Evolutionary conservation across 345 rosid genomes (phyloP), one percentile per base, ranked within the genome.

Genomic region (Lumnitzera racemosa): DNA sequence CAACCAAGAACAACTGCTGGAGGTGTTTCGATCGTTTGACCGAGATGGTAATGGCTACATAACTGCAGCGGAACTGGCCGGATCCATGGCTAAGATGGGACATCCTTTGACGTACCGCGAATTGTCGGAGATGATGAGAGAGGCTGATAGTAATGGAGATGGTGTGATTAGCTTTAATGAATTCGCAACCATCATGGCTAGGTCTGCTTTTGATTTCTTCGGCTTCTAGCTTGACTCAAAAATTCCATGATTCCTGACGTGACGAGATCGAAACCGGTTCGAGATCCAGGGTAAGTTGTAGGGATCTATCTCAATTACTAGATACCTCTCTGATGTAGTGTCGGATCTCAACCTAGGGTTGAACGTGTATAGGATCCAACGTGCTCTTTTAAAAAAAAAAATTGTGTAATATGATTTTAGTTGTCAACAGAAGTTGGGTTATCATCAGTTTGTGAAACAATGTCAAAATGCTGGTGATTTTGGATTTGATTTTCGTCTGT

Each of bases 141-240:
- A 86, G 58, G 96, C 98, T 17, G 98, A 89, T 58, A 68, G 86
- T 24, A 86, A 89, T 61, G 95, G 98, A 25, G 98, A 91, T 64
- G 96, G 98, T 1, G 96, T 91, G 47, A 72, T 91, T 60, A 89
- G 96, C 65, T 89, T 91, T 64, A 61, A 80, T 11, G 98, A 91
- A 55, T 87, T 91, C 57, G 80, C 96, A 50, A 73, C 74, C 58
- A 83, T 83, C 31, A 79, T 91, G 98, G 92, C 90, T 2, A 85
- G 74, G 62, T 91, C 95, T 13, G 96, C 98, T 5, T 65, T 84
- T 51, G 95, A 87, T 65, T 89, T 84, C 74, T 89, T 85, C 27
- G 96, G 98, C 61, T 70, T 80, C 53, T 57, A 31, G 62, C 68
- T 20, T 58, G 61, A 75, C 1, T 68, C 25, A 61, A 49, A 14